A percentile compares a stretch with the other conserved stretches of the same genome.
These are phyloP conservation scores for Senecio squalidus DNA, from an alignment of 140 eudicot genomes.

Conservation along the genomic window DNA sequence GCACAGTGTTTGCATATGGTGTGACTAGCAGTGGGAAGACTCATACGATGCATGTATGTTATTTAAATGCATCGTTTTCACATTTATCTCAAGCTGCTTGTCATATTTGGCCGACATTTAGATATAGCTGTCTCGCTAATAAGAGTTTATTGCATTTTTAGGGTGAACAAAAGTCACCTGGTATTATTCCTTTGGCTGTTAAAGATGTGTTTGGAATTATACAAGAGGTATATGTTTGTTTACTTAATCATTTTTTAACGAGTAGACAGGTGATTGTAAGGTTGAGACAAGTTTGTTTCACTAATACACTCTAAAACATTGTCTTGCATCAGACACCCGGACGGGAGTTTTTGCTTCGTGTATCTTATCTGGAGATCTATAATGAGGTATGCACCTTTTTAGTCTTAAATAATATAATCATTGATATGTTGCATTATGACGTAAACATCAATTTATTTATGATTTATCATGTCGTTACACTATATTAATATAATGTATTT, in stretches of 20 bases:
- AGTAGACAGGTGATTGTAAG: slow-evolving; percentile 8
- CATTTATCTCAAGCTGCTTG: too few relatives aligned
- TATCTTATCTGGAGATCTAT: slow-evolving; percentile 84
- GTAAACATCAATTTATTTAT: background rate
- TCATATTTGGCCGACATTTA: background rate
- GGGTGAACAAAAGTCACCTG: slow-evolving; percentile 97
- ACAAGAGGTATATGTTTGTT: slow-evolving; percentile 60
- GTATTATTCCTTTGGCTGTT: slow-evolving; percentile 81
- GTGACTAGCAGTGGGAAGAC: slow-evolving; percentile 98
- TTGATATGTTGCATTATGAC: too few relatives aligned
- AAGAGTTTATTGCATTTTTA: slow-evolving; percentile 17
- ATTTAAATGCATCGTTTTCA: background rate
- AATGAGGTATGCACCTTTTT: slow-evolving; percentile 59
- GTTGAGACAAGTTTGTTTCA: slow-evolving; percentile 10
- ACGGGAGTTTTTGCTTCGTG: slow-evolving; percentile 82
- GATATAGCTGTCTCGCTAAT: slow-evolving; percentile 10
- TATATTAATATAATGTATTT: slow-evolving; percentile 4
- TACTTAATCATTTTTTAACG: background rate
- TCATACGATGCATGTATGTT: slow-evolving; percentile 90
- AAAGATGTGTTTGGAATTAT: slow-evolving; percentile 86
- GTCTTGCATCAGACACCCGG: slow-evolving; percentile 72
- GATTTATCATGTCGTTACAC: slow-evolving; percentile 4
- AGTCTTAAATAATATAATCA: too few relatives aligned
- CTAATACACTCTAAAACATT: slow-evolving; percentile 9
- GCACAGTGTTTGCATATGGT: slow-evolving; percentile 92